Base-by-base conservation (phyloP, 164 flowering plant genomes). In the Annona cherimola region DNA sequence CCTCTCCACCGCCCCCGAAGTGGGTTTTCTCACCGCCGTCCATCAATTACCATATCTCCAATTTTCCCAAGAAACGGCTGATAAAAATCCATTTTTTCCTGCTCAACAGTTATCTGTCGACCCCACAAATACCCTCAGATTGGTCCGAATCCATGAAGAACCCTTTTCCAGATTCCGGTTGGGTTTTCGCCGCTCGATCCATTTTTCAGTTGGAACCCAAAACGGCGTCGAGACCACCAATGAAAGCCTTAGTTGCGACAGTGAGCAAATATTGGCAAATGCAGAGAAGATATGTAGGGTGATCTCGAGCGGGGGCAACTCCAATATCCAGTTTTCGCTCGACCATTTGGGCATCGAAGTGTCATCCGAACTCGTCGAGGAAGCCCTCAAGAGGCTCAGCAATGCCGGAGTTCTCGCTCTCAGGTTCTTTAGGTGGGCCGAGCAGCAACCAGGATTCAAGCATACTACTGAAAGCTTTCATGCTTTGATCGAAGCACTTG, bases 401-500 rank as follows among this genome's bases (percentile, higher is more conserved):
- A 79, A 76, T 71, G 76, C 75, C 4, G 76, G 81, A 20, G 54
- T 66, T 35, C 54, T 78, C 1, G 81, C 79, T 0, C 66, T 81
- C 4, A 46, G 67, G 7, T 78, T 78, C 70, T 81, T 78, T 63
- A 67, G 79, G 16, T 81, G 81, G 81, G 77, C 76, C 4, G 79
- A 90, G 83, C 87, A 84, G 75, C 86, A 84, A 66, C 73, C 71
- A 14, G 86, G 85, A 62, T 89, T 86, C 67, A 69, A 79, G 44
- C 70, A 85, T 40, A 83, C 83, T 14, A 69, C 85, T 7, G 95
- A 85, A 42, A 76, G 79, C 68, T 94, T 87, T 76, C 84, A 89
- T 76, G 86, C 84, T 41, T 74, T 92, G 68, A 84, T 90, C 42
- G 97, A 90, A 42, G 79, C 92, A 64, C 69, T 94, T 54, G 96